These are phyloP conservation scores for Pyrus communis DNA, from an alignment of 306 rosid genomes.

Conservation along the genomic window DNA sequence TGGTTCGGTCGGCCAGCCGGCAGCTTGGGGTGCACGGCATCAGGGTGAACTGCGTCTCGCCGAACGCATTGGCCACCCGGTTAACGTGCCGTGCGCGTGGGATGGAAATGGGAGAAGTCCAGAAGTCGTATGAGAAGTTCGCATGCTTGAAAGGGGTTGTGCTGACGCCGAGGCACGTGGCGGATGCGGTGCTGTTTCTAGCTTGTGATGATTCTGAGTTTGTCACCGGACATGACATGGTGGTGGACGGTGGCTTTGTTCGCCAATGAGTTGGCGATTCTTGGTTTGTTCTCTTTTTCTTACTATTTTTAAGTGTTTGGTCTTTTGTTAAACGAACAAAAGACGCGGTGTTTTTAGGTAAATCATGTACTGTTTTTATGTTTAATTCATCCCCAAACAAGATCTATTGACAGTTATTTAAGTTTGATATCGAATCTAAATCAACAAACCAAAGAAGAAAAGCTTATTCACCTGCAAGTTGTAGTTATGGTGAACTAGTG, in stretches of 20 bases:
- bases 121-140: neutral
- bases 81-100: neutral
- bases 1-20: constrained; percentile 34
- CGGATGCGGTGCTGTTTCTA: constrained; percentile 38
- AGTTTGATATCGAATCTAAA: too few relatives aligned
- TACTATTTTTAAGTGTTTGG: too few relatives aligned
- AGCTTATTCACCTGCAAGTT: too few relatives aligned
- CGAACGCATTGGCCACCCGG: constrained; percentile 36
- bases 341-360: too few relatives aligned
- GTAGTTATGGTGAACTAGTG: too few relatives aligned
- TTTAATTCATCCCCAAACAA: too few relatives aligned
- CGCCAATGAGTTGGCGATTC: neutral
- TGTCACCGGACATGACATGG: constrained; percentile 34
- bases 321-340: too few relatives aligned
- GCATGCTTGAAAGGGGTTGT: constrained; percentile 35
- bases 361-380: too few relatives aligned
- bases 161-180: constrained; percentile 28
- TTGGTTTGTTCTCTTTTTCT: too few relatives aligned
- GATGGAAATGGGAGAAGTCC: constrained; percentile 3
- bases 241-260: constrained; percentile 30
- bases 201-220: constrained; percentile 26
- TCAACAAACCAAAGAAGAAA: too few relatives aligned
- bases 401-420: too few relatives aligned
- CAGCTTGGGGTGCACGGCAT: constrained; percentile 39
- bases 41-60: constrained; percentile 50